Evolutionary conservation across 2,329 filamentous ascomycete species (phyloP).

Genomic region (Botryosphaeria dothidea): DNA sequence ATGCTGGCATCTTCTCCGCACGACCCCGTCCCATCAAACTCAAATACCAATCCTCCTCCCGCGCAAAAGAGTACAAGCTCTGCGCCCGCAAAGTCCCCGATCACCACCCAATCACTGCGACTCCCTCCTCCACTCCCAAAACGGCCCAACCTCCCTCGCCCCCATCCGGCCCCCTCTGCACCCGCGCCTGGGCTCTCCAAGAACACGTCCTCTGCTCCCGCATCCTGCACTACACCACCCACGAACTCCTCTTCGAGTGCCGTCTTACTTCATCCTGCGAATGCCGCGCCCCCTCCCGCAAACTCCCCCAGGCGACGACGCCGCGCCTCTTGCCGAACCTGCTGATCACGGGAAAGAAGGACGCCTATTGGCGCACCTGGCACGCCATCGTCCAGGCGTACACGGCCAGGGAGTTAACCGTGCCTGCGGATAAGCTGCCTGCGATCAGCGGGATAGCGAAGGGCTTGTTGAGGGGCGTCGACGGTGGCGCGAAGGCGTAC

Average conservation of each 20-base stretch:
- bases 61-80: slow-evolving; percentile 28
- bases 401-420: slow-evolving; percentile 30
- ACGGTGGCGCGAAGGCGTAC: slow-evolving; percentile 24
- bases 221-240: slow-evolving; percentile 34
- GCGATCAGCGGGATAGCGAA: slow-evolving; percentile 37
- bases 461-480: slow-evolving; percentile 25
- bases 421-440: slow-evolving; percentile 32
- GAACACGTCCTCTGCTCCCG: slow-evolving; percentile 36
- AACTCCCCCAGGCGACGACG: slow-evolving; percentile 25
- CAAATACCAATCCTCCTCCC: slow-evolving; percentile 28
- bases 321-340: slow-evolving; percentile 35
- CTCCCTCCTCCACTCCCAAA: background rate
- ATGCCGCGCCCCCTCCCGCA: slow-evolving; percentile 24
- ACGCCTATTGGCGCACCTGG: slow-evolving; percentile 32
- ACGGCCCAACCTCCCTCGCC: background rate
- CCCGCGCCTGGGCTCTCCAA: slow-evolving; percentile 35
- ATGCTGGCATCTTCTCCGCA: background rate
- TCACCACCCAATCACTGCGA: slow-evolving; percentile 32
- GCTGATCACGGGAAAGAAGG: slow-evolving; percentile 27
- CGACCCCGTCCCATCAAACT: slow-evolving; percentile 25
- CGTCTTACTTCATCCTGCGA: slow-evolving; percentile 35
- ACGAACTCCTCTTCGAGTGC: slow-evolving; percentile 38
- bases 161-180: slow-evolving; percentile 24
- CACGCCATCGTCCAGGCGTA: slow-evolving; percentile 35
- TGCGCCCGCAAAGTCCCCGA: slow-evolving; percentile 30